phyloP scores from a whole-genome alignment of 2,329 filamentous ascomycete species.

The Periconia digitata region DNA sequence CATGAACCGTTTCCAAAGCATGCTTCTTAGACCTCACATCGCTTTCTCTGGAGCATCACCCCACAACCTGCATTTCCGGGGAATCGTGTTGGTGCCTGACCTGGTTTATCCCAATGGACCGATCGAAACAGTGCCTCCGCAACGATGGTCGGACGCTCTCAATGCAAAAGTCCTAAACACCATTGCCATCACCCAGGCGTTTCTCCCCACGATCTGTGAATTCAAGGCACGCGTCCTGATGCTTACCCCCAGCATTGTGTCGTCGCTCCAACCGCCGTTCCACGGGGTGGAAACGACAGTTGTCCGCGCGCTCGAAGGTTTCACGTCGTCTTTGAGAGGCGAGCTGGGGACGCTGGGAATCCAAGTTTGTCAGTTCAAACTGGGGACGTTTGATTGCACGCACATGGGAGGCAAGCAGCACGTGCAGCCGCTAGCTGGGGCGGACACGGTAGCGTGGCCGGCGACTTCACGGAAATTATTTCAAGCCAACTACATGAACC shows the following conservation, averaged over 20 bases:
- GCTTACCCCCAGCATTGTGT: constrained; percentile 77
- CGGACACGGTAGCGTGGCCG: constrained; percentile 44
- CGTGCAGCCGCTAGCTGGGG: constrained; percentile 34
- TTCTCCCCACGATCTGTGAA: constrained; percentile 62
- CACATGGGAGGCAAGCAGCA: constrained; percentile 55
- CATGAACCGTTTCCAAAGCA: constrained; percentile 70
- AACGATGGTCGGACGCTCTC: constrained; percentile 83
- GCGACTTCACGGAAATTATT: constrained; percentile 38
- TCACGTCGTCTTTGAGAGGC: constrained; percentile 75
- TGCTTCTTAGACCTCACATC: constrained; percentile 73
- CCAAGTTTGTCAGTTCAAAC: constrained; percentile 81
- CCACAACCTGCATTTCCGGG: constrained; percentile 75
- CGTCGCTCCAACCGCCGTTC: constrained; percentile 76
- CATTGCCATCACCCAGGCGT: constrained; percentile 83
- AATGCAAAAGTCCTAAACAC: constrained; percentile 91
- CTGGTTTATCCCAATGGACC: constrained; percentile 78
- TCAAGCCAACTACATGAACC: constrained; percentile 41
- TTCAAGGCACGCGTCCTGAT: constrained; percentile 69
- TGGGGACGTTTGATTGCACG: constrained; percentile 87
- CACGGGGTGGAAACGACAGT: constrained; percentile 84
- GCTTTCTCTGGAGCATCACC: constrained; percentile 75
- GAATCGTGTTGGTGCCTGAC: constrained; percentile 80
- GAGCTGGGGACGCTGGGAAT: constrained; percentile 78
- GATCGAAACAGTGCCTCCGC: constrained; percentile 81
- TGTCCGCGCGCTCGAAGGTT: constrained; percentile 83